Evolutionary conservation across 2,329 filamentous ascomycete species (phyloP), one percentile per base, ranked within the genome.

Genomic region (Coniella lustricola): DNA sequence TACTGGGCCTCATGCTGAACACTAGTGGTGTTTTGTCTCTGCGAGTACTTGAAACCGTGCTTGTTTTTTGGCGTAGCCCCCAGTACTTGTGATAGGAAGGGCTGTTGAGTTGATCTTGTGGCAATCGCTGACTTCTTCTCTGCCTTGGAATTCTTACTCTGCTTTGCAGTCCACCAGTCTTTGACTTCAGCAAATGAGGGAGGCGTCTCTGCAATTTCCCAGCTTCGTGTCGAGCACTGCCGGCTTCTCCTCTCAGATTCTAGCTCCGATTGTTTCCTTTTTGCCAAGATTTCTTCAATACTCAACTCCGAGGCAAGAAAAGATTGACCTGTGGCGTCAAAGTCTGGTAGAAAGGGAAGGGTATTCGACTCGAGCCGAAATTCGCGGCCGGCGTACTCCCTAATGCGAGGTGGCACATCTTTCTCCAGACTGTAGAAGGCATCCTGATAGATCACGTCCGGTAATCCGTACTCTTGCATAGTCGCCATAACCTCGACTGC

Each of bases 311-410:
- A 73, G 33, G 71, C 77, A 13, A 79, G 78, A 12, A 69, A 63
- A 3, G 77, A 80, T 21, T 67, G 70, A 7, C 79, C 82, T 5
- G 70, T 76, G 2, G 79, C 67, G 59, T 94, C 82, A 56, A 97
- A 97, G 0, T 79, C 71, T 1, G 90, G 87, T 2, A 97, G 76
- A 64, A 82, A 95, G 0, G 87, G 87, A 7, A 94, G 62, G 1
- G 85, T 87, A 46, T 77, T 81, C 51, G 90, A 85, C 58, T 82
- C 77, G 7, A 96, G 69, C 50, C 81, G 84, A 62, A 94, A 96
- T 57, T 94, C 87, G 56, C 82, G 82, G 3, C 91, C 91, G 7
- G 87, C 91, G 67, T 95, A 97, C 64, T 95, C 89, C 46, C 88
- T 76, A 29, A 76, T 67, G 46, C 84, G 78, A 34, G 84, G 76